phyloP scores from a whole-genome alignment of 768 basidiomycete species.

The Tylopilus balloui region DNA sequence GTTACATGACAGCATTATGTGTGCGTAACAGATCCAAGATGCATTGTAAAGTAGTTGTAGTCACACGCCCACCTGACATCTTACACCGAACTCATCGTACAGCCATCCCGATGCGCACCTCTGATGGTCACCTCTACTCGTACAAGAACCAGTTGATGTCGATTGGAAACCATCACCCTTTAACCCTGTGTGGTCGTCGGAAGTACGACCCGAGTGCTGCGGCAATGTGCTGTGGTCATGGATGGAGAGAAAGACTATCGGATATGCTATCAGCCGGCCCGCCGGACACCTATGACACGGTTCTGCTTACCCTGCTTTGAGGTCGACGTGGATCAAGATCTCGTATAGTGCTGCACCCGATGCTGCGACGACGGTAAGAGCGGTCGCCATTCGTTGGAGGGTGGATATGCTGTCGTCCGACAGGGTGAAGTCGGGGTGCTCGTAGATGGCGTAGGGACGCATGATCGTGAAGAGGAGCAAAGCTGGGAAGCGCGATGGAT shows the following conservation, averaged over 20 bases:
- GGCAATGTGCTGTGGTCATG: slow-evolving; percentile 5
- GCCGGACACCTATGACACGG: not conserved
- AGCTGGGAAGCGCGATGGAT: not conserved
- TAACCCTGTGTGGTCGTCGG: not conserved
- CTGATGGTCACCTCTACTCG: slow-evolving; percentile 1
- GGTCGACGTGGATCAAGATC: slow-evolving; percentile 15
- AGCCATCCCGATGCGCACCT: not conserved
- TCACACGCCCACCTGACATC: not conserved
- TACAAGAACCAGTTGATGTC: slow-evolving; percentile 12
- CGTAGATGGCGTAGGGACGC: slow-evolving; percentile 33
- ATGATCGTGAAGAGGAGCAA: slow-evolving; percentile 10
- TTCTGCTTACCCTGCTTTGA: slow-evolving; percentile 19
- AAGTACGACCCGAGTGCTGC: not conserved
- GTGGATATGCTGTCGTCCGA: slow-evolving; percentile 23
- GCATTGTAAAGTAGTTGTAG: slow-evolving; percentile 5
- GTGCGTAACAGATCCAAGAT: not conserved
- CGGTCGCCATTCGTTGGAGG: slow-evolving; percentile 24
- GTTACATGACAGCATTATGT: not conserved
- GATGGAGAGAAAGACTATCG: slow-evolving; percentile 11
- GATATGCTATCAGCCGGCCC: not conserved
- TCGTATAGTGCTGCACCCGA: slow-evolving; percentile 32
- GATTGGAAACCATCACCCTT: not conserved
- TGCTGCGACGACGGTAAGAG: slow-evolving; percentile 30
- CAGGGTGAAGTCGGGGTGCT: slow-evolving; percentile 31
- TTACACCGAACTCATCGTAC: slow-evolving; percentile 11